These are phyloP conservation scores for Cicer chorassanicum DNA, from an alignment of 306 rosid genomes.

Conservation along the genomic window DNA sequence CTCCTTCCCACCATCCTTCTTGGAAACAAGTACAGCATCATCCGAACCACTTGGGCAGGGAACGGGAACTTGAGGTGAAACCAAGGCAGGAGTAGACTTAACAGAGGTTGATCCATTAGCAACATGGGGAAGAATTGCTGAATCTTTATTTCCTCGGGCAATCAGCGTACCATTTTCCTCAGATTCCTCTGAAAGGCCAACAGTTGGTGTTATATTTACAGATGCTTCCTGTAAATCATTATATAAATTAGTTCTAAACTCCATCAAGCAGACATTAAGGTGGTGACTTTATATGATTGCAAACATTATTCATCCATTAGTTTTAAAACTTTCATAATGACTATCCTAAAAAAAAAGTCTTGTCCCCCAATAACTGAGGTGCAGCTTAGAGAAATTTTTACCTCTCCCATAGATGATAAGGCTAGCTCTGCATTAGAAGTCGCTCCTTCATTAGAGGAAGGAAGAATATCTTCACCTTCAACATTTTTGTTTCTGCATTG, in stretches of 20 bases:
- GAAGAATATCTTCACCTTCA: constrained; percentile 43
- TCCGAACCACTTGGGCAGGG: constrained; percentile 44
- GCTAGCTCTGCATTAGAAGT: constrained; percentile 61
- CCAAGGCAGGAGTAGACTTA: constrained; percentile 41
- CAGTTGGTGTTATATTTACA: constrained; percentile 48
- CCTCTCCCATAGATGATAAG: constrained; percentile 70
- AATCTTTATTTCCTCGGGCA: constrained; percentile 48
- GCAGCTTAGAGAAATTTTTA: constrained; percentile 72
- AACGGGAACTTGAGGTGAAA: constrained; percentile 42
- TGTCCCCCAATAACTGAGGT: constrained; percentile 56
- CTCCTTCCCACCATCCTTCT: constrained; percentile 45
- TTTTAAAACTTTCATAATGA: constrained; percentile 62
- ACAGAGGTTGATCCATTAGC: constrained; percentile 53
- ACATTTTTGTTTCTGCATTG: constrained; percentile 44
- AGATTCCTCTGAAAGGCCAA: constrained; percentile 52
- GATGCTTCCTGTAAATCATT: constrained; percentile 68
- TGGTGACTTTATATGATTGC: constrained; percentile 60
- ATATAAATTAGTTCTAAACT: constrained; percentile 66
- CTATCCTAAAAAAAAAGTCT: constrained; percentile 58
- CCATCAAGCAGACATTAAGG: constrained; percentile 65
- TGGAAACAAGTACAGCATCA: constrained; percentile 39
- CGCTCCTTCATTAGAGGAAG: constrained; percentile 50
- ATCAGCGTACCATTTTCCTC: constrained; percentile 44
- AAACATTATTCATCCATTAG: constrained; percentile 66
- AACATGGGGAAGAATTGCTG: constrained; percentile 34